A percentile compares a stretch with the other conserved stretches of the same genome.
These are phyloP conservation scores for Arthonia radiata DNA, from an alignment of 495 filamentous ascomycete genomes.

Conservation along the genomic window DNA sequence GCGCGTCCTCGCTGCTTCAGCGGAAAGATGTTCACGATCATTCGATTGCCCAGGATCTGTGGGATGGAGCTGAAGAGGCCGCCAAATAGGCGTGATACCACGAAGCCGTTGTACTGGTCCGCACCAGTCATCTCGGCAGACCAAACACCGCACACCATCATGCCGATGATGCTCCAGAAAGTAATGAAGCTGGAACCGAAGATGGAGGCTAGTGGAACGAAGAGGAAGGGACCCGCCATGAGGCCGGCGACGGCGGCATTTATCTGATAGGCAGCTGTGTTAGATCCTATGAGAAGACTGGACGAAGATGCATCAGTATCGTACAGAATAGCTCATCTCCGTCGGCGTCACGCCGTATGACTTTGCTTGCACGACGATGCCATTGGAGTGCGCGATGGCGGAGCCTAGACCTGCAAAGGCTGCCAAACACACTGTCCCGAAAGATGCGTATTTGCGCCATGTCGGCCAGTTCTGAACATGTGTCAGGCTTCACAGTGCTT, in stretches of 20 bases:
- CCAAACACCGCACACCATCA: slow-evolving; percentile 17
- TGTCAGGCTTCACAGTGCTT: no score
- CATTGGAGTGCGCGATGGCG: neutral
- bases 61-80: slow-evolving; percentile 19
- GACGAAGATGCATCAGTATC: slow-evolving; percentile 9
- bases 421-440: neutral
- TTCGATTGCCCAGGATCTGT: slow-evolving; percentile 15
- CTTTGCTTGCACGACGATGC: slow-evolving; percentile 8
- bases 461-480: no score
- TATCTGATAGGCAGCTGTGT: slow-evolving; percentile 2
- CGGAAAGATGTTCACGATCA: slow-evolving; percentile 21
- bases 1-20: slow-evolving; percentile 19
- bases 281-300: slow-evolving; percentile 6
- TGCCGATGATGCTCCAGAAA: slow-evolving; percentile 19
- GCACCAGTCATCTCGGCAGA: slow-evolving; percentile 17
- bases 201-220: slow-evolving; percentile 15
- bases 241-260: slow-evolving; percentile 12
- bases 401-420: neutral
- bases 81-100: slow-evolving; percentile 19
- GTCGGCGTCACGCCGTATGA: slow-evolving; percentile 12
- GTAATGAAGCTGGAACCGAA: slow-evolving; percentile 19
- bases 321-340: slow-evolving; percentile 14
- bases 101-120: slow-evolving; percentile 18
- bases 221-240: slow-evolving; percentile 19
- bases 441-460: neutral